Percentiles rank a stretch among this genome's conserved stretches.
phyloP scores from a whole-genome alignment of 352 stramenopile genomes.

The Phytophthora boehmeriae region DNA sequence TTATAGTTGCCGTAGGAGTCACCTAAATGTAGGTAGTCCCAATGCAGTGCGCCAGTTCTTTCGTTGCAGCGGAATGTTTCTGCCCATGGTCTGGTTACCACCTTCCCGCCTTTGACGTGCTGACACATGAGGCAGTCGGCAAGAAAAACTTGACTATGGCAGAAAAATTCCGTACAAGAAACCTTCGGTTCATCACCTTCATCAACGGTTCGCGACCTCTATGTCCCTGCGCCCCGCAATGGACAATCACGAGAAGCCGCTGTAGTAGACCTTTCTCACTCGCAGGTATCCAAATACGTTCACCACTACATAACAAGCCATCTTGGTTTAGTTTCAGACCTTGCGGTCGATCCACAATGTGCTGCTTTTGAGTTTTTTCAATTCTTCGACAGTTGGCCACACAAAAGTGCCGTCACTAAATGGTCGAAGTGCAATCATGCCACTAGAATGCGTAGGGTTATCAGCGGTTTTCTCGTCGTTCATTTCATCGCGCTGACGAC shows the following conservation, averaged over 20 bases:
- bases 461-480: neutral
- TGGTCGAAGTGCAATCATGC: too few relatives aligned
- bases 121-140: slow-evolving; percentile 21
- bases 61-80: slow-evolving; percentile 11
- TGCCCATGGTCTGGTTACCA: slow-evolving; percentile 17
- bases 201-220: neutral
- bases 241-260: slow-evolving; percentile 13
- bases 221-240: slow-evolving; percentile 14
- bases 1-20: slow-evolving; percentile 7
- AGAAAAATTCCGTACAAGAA: neutral
- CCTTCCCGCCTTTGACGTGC: slow-evolving; percentile 24
- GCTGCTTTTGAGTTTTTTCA: neutral
- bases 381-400: neutral
- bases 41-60: slow-evolving; percentile 27
- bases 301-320: neutral
- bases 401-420: slow-evolving; percentile 1
- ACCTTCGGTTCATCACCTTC: neutral
- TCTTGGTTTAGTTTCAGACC: neutral
- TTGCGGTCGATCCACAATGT: neutral
- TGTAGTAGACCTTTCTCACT: slow-evolving; percentile 1
- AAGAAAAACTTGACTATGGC: slow-evolving; percentile 10
- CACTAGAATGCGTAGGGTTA: too few relatives aligned
- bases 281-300: neutral
- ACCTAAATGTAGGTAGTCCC: slow-evolving; percentile 11
- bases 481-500: neutral